Percentiles rank a stretch among this genome's conserved stretches.
These are phyloP conservation scores for Penicillium sp. DNA, from an alignment of 2,329 filamentous ascomycete species.

Conservation along the genomic window DNA sequence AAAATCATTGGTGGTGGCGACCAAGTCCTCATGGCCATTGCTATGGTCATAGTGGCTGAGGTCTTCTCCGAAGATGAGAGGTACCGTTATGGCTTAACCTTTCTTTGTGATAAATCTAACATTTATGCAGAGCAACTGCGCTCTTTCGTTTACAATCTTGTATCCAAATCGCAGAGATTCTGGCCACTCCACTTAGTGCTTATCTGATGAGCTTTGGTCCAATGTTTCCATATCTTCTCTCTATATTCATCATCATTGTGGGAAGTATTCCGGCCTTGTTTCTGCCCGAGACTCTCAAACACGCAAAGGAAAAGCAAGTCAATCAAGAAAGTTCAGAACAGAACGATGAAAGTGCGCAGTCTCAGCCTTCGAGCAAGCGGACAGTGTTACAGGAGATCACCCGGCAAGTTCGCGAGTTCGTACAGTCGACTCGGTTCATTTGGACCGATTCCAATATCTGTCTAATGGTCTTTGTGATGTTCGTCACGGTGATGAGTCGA, in stretches of 20 bases:
- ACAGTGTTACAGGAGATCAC: constrained; percentile 9
- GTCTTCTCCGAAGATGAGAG: constrained; percentile 30
- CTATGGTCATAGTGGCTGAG: constrained; percentile 28
- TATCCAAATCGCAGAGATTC: constrained; percentile 22
- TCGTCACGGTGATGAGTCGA: constrained; percentile 23
- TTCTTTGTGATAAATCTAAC: neutral
- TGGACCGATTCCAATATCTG: constrained; percentile 22
- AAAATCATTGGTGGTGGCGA: constrained; percentile 29
- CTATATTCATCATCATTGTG: constrained; percentile 10
- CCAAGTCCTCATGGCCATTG: constrained; percentile 18
- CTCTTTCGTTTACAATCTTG: constrained; percentile 25
- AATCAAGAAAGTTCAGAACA: neutral
- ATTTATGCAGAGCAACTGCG: constrained; percentile 19
- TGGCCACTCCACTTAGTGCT: constrained; percentile 29
- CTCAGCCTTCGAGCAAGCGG: constrained; percentile 5
- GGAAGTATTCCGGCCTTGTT: constrained; percentile 13
- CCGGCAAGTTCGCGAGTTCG: constrained; percentile 18
- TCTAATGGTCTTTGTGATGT: constrained; percentile 21
- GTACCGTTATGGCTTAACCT: constrained; percentile 11
- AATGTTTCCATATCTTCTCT: constrained; percentile 25
- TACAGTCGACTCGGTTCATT: constrained; percentile 24
- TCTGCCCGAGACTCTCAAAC: constrained; percentile 24
- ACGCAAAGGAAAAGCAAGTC: constrained; percentile 12
- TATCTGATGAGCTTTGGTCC: constrained; percentile 25
- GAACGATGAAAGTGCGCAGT: neutral